These are phyloP conservation scores for Termitomyces sp. DNA, from an alignment of 768 basidiomycete species.

Conservation along the genomic window DNA sequence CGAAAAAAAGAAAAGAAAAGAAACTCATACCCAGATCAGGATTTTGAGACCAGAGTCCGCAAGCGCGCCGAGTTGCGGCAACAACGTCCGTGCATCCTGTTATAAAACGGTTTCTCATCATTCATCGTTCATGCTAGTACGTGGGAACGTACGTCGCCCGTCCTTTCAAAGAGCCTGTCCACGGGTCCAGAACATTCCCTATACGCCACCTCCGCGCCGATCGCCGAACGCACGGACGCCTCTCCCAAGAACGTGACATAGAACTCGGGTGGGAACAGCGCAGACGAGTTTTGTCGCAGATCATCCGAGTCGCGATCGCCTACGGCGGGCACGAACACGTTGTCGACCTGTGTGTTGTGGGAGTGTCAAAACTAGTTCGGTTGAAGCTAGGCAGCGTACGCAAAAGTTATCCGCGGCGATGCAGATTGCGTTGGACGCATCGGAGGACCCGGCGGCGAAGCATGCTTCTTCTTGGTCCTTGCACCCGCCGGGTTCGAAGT, in stretches of 20 bases:
- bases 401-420: conserved; percentile 47
- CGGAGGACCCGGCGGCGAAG: conserved; percentile 44
- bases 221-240: conserved; percentile 22
- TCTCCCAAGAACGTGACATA: conserved; percentile 41
- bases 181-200: conserved; percentile 42
- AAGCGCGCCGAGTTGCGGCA: conserved; percentile 43
- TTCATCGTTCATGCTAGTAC: too few species aligned
- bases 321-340: conserved; percentile 46
- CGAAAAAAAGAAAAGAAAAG: background rate
- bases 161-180: conserved; percentile 33
- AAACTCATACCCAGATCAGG: conserved; percentile 43
- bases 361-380: too few species aligned
- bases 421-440: conserved; percentile 46
- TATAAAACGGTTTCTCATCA: too few species aligned
- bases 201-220: conserved; percentile 45
- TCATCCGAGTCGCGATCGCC: conserved; percentile 51
- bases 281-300: conserved; percentile 48
- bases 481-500: conserved; percentile 45
- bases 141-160: conserved; percentile 46
- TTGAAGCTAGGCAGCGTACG: too few species aligned
- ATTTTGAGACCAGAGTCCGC: conserved; percentile 38
- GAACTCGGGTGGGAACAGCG: conserved; percentile 51
- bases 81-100: conserved; percentile 48
- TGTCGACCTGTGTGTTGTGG: conserved; percentile 27
- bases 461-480: conserved; percentile 50